Base-by-base conservation (phyloP, 1,284 basidiomycete genomes). In the Leccinum laetum region DNA sequence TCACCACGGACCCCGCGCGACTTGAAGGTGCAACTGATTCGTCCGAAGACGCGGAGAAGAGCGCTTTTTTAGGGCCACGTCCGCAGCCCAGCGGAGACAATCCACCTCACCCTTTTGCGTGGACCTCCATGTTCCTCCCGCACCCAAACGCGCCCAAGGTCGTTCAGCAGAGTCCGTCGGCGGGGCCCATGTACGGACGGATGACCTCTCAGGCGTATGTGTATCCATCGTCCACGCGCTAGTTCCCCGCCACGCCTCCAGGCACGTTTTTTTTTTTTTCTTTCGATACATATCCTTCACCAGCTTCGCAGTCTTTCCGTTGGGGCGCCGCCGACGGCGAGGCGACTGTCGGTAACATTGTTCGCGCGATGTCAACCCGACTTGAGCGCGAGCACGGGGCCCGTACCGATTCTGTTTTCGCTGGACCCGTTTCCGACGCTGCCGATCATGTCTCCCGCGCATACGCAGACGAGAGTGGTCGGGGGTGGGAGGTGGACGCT, bases 111-210 rank as follows among this genome's bases (percentile, higher is more conserved):
- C 74, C 74, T 5, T 78, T 78, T 58, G 61, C 72, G 5, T 81
- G 83, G 18, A 81, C 79, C 49, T 87, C 82, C 61, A 73, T 89
- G 24, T 92, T 91, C 75, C 79, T 88, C 16, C 91, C 90, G 0
- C 90, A 92, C 71, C 90, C 90, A 0, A 88, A 89, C 70, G 90
- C 90, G 1, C 90, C 90, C 0, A 89, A 87, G 61, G 69, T 75
- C 13, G 77, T 81, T 11, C 71, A 26, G 37, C 58, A 44, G 11
- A 16, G 77, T 37, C 73, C 66, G 14, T 74, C 72, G 2, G 70
- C 64, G 26, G 87, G 87, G 0, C 87, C 89, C 0, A 84, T 89
- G 84, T 90, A 88, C 72, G 84, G 86, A 65, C 81, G 82, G 49
- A 65, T 75, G 62, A 70, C 72, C 37, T 61, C 67, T 18, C 69